phyloP scores from a whole-genome alignment of 345 rosid genomes.

The Arabidopsis suecica region DNA sequence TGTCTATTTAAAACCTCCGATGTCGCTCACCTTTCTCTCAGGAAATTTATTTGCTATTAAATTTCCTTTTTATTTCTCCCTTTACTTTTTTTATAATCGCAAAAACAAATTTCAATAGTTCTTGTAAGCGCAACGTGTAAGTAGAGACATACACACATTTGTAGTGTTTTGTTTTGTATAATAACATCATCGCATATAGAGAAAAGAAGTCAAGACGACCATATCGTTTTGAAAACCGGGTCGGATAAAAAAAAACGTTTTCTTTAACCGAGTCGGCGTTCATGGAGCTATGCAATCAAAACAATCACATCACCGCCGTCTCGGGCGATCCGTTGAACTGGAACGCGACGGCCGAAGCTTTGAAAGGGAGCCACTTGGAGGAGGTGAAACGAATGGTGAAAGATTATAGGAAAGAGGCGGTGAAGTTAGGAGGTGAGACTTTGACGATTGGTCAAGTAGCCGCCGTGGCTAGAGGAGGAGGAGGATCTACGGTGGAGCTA shows the following conservation, averaged over 20 bases:
- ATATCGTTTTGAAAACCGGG: neutral
- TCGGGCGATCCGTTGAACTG: constrained; percentile 70
- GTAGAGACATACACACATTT: constrained; percentile 16
- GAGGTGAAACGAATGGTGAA: constrained; percentile 83
- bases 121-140: constrained; percentile 34
- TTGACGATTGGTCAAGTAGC: constrained; percentile 86
- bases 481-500: constrained; percentile 56
- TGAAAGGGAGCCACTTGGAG: constrained; percentile 81
- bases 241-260: neutral
- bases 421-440: constrained; percentile 76
- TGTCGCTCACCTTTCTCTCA: constrained; percentile 34
- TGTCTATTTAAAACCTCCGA: constrained; percentile 39
- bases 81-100: neutral
- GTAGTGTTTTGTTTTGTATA: constrained; percentile 2
- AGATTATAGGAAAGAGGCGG: constrained; percentile 65
- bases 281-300: constrained; percentile 43
- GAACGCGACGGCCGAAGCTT: constrained; percentile 67
- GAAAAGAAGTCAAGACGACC: neutral
- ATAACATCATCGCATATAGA: constrained; percentile 5
- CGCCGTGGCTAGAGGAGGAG: constrained; percentile 52
- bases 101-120: neutral
- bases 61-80: constrained; percentile 25
- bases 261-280: neutral
- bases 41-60: constrained; percentile 33
- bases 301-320: constrained; percentile 14